A percentile compares a stretch with the other conserved stretches of the same genome.
phyloP scores from a whole-genome alignment of 148 eudicot genomes.

The Amaranthus cruentus region DNA sequence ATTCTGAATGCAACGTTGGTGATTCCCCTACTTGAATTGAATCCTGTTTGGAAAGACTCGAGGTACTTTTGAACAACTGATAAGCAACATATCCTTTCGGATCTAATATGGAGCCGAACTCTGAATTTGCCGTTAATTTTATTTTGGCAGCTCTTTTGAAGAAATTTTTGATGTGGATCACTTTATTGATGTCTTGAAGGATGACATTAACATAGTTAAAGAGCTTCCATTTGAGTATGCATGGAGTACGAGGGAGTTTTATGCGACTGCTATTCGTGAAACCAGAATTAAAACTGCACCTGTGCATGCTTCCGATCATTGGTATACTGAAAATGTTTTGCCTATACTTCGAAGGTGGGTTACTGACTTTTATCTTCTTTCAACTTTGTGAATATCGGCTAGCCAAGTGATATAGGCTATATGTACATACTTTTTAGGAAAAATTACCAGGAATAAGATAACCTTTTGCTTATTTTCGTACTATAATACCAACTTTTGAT shows the following conservation, averaged over 20 bases:
- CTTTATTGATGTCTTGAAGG: conserved; percentile 78
- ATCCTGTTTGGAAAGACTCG: conserved; percentile 97
- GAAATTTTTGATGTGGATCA: conserved; percentile 96
- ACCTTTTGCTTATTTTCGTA: no score
- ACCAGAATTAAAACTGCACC: conserved; percentile 91
- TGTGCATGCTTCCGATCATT: conserved; percentile 92
- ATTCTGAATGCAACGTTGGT: conserved; percentile 92
- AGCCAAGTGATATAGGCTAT: background rate
- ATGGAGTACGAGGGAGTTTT: conserved; percentile 97
- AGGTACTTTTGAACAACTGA: conserved; percentile 41
- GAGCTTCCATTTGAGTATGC: conserved; percentile 81
- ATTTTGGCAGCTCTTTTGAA: conserved; percentile 57
- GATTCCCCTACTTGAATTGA: conserved; percentile 90
- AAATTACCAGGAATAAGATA: no score
- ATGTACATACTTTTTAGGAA: background rate
- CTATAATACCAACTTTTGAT: no score
- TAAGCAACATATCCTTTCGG: background rate
- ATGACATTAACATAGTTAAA: conserved; percentile 73
- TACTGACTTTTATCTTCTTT: background rate
- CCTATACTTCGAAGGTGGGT: conserved; percentile 77
- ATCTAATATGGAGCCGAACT: conserved; percentile 11
- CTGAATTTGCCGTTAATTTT: conserved; percentile 1
- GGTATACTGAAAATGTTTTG: conserved; percentile 79
- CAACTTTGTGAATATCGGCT: background rate
- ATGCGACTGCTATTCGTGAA: conserved; percentile 76